Evolutionary conservation across 306 rosid species (phyloP).

Genomic region (Quercus glauca): DNA sequence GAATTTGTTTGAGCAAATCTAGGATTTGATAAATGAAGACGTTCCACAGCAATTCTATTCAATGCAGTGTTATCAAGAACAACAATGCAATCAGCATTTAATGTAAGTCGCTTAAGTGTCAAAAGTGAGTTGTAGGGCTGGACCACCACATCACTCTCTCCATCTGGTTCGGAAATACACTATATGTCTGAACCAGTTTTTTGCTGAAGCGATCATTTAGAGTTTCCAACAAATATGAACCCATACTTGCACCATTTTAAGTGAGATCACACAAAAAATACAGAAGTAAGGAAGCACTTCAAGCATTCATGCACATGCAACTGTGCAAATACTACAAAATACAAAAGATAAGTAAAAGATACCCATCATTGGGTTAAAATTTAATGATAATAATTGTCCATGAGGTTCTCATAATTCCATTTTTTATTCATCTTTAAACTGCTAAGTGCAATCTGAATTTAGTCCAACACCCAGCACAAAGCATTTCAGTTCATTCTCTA

Average conservation of each 20-base stretch:
- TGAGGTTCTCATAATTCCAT: too few relatives aligned
- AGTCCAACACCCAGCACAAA: too few relatives aligned
- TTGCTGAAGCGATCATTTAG: conserved; percentile 96
- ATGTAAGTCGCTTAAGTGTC: conserved; percentile 87
- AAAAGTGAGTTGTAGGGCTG: conserved; percentile 96
- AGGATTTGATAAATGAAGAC: conserved; percentile 92
- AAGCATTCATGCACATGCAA: conserved; percentile 16
- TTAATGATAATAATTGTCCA: too few relatives aligned
- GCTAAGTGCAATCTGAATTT: too few relatives aligned
- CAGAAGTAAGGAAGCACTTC: conserved; percentile 4
- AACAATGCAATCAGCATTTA: conserved; percentile 96
- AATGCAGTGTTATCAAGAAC: conserved; percentile 98
- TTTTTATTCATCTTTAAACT: too few relatives aligned
- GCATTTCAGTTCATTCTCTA: not conserved
- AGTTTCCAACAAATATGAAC: conserved; percentile 91
- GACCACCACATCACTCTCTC: conserved; percentile 98
- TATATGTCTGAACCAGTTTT: conserved; percentile 91
- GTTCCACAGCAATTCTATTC: conserved; percentile 93
- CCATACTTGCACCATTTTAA: conserved; percentile 64
- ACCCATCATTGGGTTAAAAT: too few relatives aligned
- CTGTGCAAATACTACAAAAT: not conserved
- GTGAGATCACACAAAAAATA: conserved; percentile 8
- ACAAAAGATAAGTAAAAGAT: not conserved
- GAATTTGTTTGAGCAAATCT: conserved; percentile 97
- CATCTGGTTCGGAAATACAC: conserved; percentile 99